phyloP scores from a whole-genome alignment of 768 basidiomycete genomes.

The Leucocoprinus leucothites region DNA sequence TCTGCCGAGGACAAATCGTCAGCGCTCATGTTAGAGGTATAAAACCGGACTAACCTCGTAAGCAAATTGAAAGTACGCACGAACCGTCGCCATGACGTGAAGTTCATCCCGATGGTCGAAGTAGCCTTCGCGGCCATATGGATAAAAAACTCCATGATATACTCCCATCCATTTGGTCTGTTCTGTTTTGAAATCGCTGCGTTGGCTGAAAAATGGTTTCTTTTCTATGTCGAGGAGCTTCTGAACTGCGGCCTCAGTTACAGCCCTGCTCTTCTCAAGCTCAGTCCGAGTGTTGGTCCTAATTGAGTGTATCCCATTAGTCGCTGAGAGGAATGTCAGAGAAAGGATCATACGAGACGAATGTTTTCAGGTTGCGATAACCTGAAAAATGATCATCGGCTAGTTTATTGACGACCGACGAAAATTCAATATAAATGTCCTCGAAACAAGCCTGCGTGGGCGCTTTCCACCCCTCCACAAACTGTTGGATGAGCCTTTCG shows the following conservation, averaged over 20 bases:
- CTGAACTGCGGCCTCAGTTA: slow-evolving; percentile 17
- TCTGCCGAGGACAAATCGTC: slow-evolving; percentile 27
- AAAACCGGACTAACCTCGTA: slow-evolving; percentile 38
- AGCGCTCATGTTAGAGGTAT: background rate
- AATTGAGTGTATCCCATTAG: background rate
- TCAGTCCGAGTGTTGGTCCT: background rate
- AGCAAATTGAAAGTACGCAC: slow-evolving; percentile 54
- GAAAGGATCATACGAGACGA: slow-evolving; percentile 10
- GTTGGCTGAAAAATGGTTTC: slow-evolving; percentile 33
- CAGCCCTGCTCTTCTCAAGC: background rate
- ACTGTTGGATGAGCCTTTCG: slow-evolving; percentile 13
- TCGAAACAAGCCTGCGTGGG: slow-evolving; percentile 13
- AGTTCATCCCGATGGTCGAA: slow-evolving; percentile 36
- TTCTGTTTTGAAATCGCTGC: slow-evolving; percentile 19
- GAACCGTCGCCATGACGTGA: slow-evolving; percentile 49
- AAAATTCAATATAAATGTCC: background rate
- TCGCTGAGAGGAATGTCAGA: background rate
- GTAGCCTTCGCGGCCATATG: background rate
- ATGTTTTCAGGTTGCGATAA: slow-evolving; percentile 5
- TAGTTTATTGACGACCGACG: slow-evolving; percentile 4
- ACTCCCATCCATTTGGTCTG: slow-evolving; percentile 18
- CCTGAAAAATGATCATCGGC: slow-evolving; percentile 10
- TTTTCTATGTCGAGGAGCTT: slow-evolving; percentile 36
- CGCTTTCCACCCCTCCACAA: slow-evolving; percentile 13
- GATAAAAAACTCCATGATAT: slow-evolving; percentile 3